Evolutionary conservation across 2,329 filamentous ascomycete genomes (phyloP), one percentile per base, ranked within the genome.

Genomic region (Parastagonospora nodorum): DNA sequence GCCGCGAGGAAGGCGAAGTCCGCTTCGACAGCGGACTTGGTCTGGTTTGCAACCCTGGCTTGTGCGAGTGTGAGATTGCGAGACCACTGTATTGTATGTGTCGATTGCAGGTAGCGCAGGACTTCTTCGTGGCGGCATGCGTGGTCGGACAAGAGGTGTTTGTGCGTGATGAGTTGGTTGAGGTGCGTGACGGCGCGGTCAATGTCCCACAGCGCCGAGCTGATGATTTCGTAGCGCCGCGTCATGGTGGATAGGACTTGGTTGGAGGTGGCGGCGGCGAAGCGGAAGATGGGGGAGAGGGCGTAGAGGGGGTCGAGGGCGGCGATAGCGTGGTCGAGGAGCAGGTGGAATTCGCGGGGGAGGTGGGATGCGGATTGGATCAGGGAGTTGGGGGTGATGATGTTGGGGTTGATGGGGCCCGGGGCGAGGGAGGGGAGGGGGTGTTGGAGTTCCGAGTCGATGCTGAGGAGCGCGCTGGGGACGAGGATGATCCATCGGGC

Each of bases 1-100:
- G 19, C 19, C 3, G 5, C 19, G 19, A 24, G 19, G 19, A 29
- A 7, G 68, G 65, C 1, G 58, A 40, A 50, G 31, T 50, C 48
- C 6, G 29, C 32, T 30, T 30, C 10, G 5, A 50, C 42, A 2
- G 15, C 19, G 8, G 12, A 15, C 15, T 42, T 50, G 2, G 42
- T 31, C 8, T 35, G 31, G n/a, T 15, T 14, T 19, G 37, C 36
- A 8, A 37, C 41, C 14, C 8, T 11, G 2, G 2, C 9, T 19
- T 50, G 42, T n/a, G 31, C 42, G 24, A 10, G 35, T 6, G 9
- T 31, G 10, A 45, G 37, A 7, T 36, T 16, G 6, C 9, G 12
- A 5, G n/a, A 16, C 29, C 31, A 42, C 11, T 29, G 9, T 5
- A n/a, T 11, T 9, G 45, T 12, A 3, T 30, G 14, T n/a, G 36